phyloP scores from a whole-genome alignment of 768 basidiomycete genomes.

The Boletus rubescentipes region DNA sequence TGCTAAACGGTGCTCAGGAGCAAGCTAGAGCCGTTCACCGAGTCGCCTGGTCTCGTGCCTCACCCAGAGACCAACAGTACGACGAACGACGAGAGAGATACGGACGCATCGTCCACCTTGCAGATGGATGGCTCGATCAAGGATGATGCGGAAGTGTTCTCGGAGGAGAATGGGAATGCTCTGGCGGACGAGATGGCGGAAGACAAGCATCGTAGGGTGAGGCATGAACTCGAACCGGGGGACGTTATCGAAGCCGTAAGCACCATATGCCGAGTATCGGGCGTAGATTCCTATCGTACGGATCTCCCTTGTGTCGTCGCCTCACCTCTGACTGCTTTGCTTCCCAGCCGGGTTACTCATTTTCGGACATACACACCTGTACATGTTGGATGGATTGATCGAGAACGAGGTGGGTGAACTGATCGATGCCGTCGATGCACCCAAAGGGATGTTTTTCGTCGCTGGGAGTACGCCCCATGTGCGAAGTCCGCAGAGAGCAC shows the following conservation, averaged over 20 bases:
- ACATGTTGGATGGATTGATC: constrained; percentile 88
- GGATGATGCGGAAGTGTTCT: constrained; percentile 11
- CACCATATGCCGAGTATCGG: constrained; percentile 85
- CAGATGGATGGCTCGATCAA: constrained; percentile 17
- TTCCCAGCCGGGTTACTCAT: constrained; percentile 76
- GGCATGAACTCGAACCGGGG: constrained; percentile 84
- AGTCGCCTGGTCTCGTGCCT: constrained; percentile 39
- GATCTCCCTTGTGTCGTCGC: not conserved
- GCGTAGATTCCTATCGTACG: constrained; percentile 90
- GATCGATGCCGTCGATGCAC: constrained; percentile 84
- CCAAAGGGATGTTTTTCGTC: constrained; percentile 75
- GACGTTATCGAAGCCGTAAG: constrained; percentile 86
- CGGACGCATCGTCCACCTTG: constrained; percentile 45
- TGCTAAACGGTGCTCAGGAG: constrained; percentile 46
- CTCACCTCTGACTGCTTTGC: not conserved
- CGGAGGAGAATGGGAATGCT: constrained; percentile 36
- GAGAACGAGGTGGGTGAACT: constrained; percentile 87
- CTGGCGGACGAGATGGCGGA: constrained; percentile 78
- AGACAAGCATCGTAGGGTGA: constrained; percentile 84
- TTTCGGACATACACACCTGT: constrained; percentile 79
- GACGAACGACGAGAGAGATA: constrained; percentile 41
- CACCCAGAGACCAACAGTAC: constrained; percentile 28
- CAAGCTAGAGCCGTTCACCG: constrained; percentile 67
- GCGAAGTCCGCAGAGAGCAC: constrained; percentile 75
- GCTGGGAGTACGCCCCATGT: constrained; percentile 83